Percentiles rank a stretch among this genome's conserved stretches.
These are phyloP conservation scores for Leccinum variabile DNA, from an alignment of 1,284 basidiomycete species.

Conservation along the genomic window DNA sequence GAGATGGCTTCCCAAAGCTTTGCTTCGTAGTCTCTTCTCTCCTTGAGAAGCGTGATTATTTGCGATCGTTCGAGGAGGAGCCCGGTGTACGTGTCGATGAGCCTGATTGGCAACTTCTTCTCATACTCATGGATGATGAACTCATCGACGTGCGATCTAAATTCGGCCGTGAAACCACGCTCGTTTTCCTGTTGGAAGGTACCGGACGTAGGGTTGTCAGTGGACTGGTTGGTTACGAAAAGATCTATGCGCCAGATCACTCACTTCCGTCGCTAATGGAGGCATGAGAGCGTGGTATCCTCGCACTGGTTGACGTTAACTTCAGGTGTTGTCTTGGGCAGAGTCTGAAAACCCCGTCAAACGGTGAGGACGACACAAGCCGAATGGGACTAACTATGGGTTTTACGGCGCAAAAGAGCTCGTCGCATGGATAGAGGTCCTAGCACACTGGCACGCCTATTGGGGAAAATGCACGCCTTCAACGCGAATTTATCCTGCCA, in stretches of 20 bases:
- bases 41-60: constrained; percentile 17
- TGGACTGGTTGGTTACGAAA: not conserved
- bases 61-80: constrained; percentile 22
- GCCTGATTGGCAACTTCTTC: constrained; percentile 27
- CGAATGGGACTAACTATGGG: not conserved
- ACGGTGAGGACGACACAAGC: not conserved
- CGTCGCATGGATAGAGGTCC: not conserved
- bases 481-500: not conserved
- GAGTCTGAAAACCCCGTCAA: not conserved
- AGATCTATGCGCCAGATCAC: not conserved
- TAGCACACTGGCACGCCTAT: not conserved
- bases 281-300: not conserved
- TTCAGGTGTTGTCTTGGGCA: not conserved
- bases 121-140: constrained; percentile 19
- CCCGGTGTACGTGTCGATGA: constrained; percentile 28
- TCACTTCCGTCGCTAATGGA: constrained; percentile 6
- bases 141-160: constrained; percentile 13
- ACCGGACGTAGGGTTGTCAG: not conserved
- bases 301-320: not conserved
- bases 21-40: constrained; percentile 13
- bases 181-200: not conserved
- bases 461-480: not conserved
- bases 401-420: not conserved
- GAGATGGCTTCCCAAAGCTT: constrained; percentile 11
- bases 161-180: constrained; percentile 13